phyloP scores from a whole-genome alignment of 495 filamentous ascomycete genomes.

The Immersiella caudata region DNA sequence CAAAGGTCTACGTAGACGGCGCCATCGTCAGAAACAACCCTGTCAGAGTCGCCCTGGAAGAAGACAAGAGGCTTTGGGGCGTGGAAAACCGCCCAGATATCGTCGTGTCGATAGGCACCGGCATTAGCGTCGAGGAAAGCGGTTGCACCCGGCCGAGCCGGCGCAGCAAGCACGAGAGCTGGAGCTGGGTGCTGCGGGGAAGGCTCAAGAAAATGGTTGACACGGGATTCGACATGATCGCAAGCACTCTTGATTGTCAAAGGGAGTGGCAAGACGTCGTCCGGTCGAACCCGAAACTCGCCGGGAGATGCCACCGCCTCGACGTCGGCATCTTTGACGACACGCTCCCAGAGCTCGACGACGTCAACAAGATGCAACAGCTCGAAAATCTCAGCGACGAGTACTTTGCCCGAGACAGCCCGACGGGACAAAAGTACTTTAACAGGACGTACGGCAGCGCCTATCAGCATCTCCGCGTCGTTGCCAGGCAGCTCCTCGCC shows the following conservation, averaged over 20 bases:
- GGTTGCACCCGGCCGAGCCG: slow-evolving; percentile 7
- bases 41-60: slow-evolving; percentile 14
- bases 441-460: not conserved
- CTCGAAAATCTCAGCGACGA: slow-evolving; percentile 3
- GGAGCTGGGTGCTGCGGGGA: slow-evolving; percentile 13
- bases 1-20: slow-evolving; percentile 20
- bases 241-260: slow-evolving; percentile 27
- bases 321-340: slow-evolving; percentile 27
- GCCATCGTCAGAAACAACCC: slow-evolving; percentile 23
- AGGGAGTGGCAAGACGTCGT: slow-evolving; percentile 27
- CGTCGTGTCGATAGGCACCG: slow-evolving; percentile 22
- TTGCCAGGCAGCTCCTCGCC: slow-evolving; percentile 25
- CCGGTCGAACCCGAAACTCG: slow-evolving; percentile 27
- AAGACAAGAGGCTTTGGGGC: slow-evolving; percentile 21
- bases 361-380: slow-evolving; percentile 23
- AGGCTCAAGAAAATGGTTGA: slow-evolving; percentile 21
- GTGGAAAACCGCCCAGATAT: slow-evolving; percentile 2
- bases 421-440: slow-evolving; percentile 2
- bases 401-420: slow-evolving; percentile 15
- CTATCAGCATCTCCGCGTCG: slow-evolving; percentile 12
- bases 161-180: not conserved
- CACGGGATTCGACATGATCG: slow-evolving; percentile 23
- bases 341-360: slow-evolving; percentile 35
- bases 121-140: slow-evolving; percentile 22
- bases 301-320: slow-evolving; percentile 27